A percentile compares a stretch with the other conserved stretches of the same genome.
phyloP scores from a whole-genome alignment of 495 filamentous ascomycete genomes.

The Hypoxylon trugodes region DNA sequence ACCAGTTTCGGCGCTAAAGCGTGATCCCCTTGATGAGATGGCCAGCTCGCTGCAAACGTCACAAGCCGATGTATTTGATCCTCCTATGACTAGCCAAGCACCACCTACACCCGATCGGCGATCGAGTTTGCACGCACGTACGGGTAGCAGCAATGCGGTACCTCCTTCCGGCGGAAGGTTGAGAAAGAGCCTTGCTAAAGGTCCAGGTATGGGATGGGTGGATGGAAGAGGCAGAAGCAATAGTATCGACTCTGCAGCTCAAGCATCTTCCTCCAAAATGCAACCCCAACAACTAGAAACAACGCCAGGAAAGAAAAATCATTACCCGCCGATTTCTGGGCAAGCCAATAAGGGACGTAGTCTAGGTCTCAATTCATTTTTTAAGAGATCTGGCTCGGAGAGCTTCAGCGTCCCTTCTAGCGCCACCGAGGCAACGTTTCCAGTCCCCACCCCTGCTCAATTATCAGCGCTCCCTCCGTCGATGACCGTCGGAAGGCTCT shows the following conservation, averaged over 20 bases:
- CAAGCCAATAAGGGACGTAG: constrained; percentile 47
- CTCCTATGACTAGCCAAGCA: constrained; percentile 20
- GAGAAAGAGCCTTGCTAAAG: constrained; percentile 39
- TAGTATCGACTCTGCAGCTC: constrained; percentile 45
- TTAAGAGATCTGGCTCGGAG: constrained; percentile 47
- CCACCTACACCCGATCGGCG: constrained; percentile 53
- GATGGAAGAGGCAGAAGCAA: constrained; percentile 48
- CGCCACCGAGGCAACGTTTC: constrained; percentile 49
- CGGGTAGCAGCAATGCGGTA: constrained; percentile 36
- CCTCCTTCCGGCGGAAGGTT: constrained; percentile 34
- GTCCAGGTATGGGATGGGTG: constrained; percentile 7
- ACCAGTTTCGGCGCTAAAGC: constrained; percentile 43
- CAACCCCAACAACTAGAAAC: constrained; percentile 8
- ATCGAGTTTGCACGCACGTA: constrained; percentile 54
- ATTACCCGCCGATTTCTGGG: constrained; percentile 57
- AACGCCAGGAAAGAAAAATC: constrained; percentile 47
- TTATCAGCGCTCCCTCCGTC: constrained; percentile 9
- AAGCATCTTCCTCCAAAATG: neutral
- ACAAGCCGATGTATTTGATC: constrained; percentile 38
- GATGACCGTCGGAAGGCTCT: constrained; percentile 6
- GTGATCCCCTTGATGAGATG: constrained; percentile 50
- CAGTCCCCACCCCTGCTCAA: constrained; percentile 29
- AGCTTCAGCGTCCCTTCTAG: constrained; percentile 40
- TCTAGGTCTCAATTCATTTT: constrained; percentile 47
- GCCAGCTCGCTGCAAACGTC: constrained; percentile 45